Evolutionary conservation across 2,329 filamentous ascomycete genomes (phyloP).

Genomic region (Pestalotiopsis sp.): DNA sequence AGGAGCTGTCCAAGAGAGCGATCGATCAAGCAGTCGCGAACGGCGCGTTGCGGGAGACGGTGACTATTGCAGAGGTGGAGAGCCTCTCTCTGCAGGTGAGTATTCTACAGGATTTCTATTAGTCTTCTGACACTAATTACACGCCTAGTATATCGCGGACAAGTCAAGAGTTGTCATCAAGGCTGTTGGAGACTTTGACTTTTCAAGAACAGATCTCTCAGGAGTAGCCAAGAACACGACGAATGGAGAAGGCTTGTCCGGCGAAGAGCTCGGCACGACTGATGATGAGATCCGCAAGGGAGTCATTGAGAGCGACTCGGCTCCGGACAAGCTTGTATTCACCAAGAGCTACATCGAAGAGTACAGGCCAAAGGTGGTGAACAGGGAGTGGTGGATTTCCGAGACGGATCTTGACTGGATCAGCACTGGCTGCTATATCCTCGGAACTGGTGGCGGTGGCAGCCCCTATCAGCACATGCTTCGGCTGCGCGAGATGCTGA

Average conservation of each 20-base stretch:
- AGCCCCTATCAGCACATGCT: slow-evolving; percentile 52
- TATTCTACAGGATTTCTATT: neutral
- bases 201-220: slow-evolving; percentile 29
- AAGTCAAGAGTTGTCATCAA: slow-evolving; percentile 57
- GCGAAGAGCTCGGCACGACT: slow-evolving; percentile 1
- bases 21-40: slow-evolving; percentile 42
- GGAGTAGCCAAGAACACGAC: neutral
- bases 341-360: slow-evolving; percentile 31
- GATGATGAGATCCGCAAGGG: neutral
- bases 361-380: slow-evolving; percentile 49
- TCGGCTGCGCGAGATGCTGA: slow-evolving; percentile 50
- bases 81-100: slow-evolving; percentile 51
- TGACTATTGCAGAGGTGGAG: slow-evolving; percentile 52
- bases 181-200: slow-evolving; percentile 58
- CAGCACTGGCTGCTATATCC: slow-evolving; percentile 57
- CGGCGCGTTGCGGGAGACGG: slow-evolving; percentile 43
- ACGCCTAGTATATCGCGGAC: slow-evolving; percentile 44
- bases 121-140: neutral
- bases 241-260: neutral
- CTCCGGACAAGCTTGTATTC: slow-evolving; percentile 10
- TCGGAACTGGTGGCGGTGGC: slow-evolving; percentile 61
- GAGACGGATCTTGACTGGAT: slow-evolving; percentile 60
- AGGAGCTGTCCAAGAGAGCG: slow-evolving; percentile 38
- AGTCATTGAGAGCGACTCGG: neutral
- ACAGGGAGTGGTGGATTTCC: slow-evolving; percentile 55